Conservation (phyloP, 106 monocot species). For the Dioscorea zingiberensis region DNA sequence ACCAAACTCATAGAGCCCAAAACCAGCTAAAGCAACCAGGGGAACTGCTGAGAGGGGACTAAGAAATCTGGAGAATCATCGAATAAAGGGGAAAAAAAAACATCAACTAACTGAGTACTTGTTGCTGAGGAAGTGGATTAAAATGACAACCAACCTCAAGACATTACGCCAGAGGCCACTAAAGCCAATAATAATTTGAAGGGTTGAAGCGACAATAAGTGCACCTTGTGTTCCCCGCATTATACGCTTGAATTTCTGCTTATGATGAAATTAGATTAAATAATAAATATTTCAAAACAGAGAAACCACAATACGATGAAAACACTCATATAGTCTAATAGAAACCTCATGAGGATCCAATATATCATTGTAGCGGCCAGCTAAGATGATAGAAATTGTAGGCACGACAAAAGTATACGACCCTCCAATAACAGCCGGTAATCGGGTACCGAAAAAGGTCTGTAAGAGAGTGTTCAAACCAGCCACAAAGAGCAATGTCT, state of each 20-base stretch:
- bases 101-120: neutral
- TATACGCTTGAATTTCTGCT: slow-evolving; percentile 75
- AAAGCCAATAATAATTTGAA: slow-evolving; percentile 89
- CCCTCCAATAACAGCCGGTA: slow-evolving; percentile 91
- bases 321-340: neutral
- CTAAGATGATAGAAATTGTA: slow-evolving; percentile 93
- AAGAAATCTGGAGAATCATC: slow-evolving; percentile 43
- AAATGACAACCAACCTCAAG: slow-evolving; percentile 41
- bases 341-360: slow-evolving; percentile 65
- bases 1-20: slow-evolving; percentile 94
- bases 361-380: slow-evolving; percentile 82
- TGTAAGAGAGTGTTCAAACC: slow-evolving; percentile 91
- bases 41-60: slow-evolving; percentile 93
- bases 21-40: slow-evolving; percentile 67
- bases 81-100: neutral
- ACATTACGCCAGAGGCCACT: slow-evolving; percentile 99
- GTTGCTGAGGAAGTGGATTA: too few relatives aligned
- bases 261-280: neutral
- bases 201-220: slow-evolving; percentile 86
- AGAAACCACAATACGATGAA: too few relatives aligned
- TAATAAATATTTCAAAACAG: too few relatives aligned
- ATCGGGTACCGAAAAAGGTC: slow-evolving; percentile 76
- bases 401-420: slow-evolving; percentile 93
- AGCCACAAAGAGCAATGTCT: slow-evolving; percentile 88
- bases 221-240: slow-evolving; percentile 99